These are phyloP conservation scores for Candida glaebosa DNA, from an alignment of 805 yeast species.

Conservation along the genomic window DNA sequence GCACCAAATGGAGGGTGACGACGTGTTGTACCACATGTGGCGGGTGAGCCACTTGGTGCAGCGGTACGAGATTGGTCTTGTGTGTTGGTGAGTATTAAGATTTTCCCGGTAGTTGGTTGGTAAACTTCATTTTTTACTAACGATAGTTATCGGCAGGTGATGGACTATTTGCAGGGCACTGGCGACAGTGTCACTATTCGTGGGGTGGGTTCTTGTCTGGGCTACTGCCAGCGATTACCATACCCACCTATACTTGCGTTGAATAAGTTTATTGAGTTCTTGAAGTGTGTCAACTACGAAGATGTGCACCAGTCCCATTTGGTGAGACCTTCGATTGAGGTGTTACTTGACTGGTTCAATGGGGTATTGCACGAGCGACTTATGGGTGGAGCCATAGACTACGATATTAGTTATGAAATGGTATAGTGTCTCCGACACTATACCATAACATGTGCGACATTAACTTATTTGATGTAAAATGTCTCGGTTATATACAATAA, in stretches of 20 bases:
- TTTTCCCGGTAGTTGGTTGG: no score
- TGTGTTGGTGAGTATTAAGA: constrained; percentile 1
- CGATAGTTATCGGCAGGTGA: background rate
- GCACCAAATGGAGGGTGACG: no score
- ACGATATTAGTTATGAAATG: background rate
- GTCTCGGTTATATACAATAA: no score
- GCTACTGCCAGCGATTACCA: no score
- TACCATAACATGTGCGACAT: no score
- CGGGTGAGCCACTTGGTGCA: background rate
- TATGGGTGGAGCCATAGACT: background rate
- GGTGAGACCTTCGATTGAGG: background rate
- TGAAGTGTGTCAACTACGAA: background rate
- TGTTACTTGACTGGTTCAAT: background rate
- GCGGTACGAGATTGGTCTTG: background rate
- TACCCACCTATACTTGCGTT: background rate
- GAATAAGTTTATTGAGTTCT: constrained; percentile 1
- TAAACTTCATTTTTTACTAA: no score
- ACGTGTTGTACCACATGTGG: background rate
- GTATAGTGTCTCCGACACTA: no score
- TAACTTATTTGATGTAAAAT: no score
- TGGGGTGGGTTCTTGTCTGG: no score
- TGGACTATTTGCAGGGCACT: background rate
- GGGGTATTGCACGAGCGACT: background rate
- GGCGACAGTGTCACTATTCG: no score
- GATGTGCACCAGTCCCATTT: background rate